Evolutionary conservation across 2,329 filamentous ascomycete genomes (phyloP).

Genomic region (Scortechinia acanthostroma): DNA sequence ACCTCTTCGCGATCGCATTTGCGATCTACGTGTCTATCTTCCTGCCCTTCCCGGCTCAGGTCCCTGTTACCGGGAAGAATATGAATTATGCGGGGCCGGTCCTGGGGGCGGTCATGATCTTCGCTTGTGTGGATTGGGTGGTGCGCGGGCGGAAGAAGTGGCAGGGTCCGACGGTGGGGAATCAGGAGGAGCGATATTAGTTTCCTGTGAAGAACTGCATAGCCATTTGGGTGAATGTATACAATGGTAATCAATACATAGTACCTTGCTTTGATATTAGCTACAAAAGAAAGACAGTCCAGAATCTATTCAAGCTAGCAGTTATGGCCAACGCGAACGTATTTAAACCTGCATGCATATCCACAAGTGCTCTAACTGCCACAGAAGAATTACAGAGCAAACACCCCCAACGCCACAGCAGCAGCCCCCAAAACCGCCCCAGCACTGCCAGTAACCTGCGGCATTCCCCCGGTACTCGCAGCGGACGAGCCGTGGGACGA

Average conservation of each 20-base stretch:
- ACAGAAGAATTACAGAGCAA: neutral
- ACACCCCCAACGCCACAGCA: neutral
- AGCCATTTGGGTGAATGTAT: too few relatives aligned
- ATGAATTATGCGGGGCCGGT: constrained; percentile 7
- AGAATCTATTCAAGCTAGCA: too few relatives aligned
- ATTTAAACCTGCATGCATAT: too few relatives aligned
- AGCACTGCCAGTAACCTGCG: neutral
- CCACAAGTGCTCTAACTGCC: too few relatives aligned
- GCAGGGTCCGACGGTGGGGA: constrained; percentile 5
- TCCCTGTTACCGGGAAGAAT: constrained; percentile 4
- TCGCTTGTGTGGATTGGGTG: constrained; percentile 3
- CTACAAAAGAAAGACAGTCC: too few relatives aligned
- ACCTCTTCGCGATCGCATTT: constrained; percentile 5
- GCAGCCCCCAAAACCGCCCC: neutral
- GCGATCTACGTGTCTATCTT: constrained; percentile 6
- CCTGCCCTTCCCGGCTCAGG: constrained; percentile 5
- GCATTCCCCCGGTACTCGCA: neutral
- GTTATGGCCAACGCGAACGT: too few relatives aligned
- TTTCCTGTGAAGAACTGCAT: too few relatives aligned
- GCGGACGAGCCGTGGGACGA: neutral
- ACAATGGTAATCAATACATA: too few relatives aligned
- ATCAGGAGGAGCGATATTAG: too few relatives aligned
- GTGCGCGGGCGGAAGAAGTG: constrained; percentile 3
- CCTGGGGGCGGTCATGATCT: constrained; percentile 4
- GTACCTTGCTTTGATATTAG: too few relatives aligned